Evolutionary conservation across 2,329 filamentous ascomycete genomes (phyloP), one percentile per base, ranked within the genome.

Genomic region (Alternaria metachromatica): DNA sequence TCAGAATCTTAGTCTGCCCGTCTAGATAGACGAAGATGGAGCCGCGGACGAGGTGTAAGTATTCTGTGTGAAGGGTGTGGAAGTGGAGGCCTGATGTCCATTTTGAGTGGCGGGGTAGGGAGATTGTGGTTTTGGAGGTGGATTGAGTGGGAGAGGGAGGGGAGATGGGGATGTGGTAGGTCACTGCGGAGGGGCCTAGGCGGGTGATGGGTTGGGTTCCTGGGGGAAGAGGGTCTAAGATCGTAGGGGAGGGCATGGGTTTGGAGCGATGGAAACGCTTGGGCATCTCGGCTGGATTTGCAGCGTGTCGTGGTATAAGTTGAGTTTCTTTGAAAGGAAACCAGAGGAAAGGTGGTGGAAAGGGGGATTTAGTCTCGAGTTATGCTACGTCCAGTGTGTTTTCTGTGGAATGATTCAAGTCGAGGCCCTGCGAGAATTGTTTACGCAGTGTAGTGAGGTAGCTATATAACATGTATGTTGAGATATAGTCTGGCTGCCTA

Each of bases 81-180:
- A 83, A 86, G 68, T 87, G 85, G 10, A 84, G 75, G 2, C 82
- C 83, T 44, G 82, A 84, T 9, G 82, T 81, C 84, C 85, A 87
- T 4, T 74, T 75, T 1, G 84, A 86, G 9, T 71, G 64, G 0
- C 65, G 56, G 0, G 84, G 84, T 0, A 86, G 77, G 1, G 79
- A 80, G 55, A 86, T 84, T 6, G 78, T 82, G 11, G 83, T 81
- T 58, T 67, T 76, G 11, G 66, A 28, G 0, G 4, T 0, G 33
- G 33, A n/a, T 37, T n/a, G 15, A 37, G 33, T 76, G 11, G 66
- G n/a, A 6, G 20, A 18, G 15, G 56, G 18, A 13, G 70, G 64
- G 72, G 71, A 66, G 5, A 63, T 59, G 1, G 82, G 80, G 20
- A 86, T 79, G 67, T 85, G 66, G 58, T 76, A 78, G 41, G 63